Evolutionary conservation across 331 rosid genomes (phyloP).

Genomic region (Malus hybrid): DNA sequence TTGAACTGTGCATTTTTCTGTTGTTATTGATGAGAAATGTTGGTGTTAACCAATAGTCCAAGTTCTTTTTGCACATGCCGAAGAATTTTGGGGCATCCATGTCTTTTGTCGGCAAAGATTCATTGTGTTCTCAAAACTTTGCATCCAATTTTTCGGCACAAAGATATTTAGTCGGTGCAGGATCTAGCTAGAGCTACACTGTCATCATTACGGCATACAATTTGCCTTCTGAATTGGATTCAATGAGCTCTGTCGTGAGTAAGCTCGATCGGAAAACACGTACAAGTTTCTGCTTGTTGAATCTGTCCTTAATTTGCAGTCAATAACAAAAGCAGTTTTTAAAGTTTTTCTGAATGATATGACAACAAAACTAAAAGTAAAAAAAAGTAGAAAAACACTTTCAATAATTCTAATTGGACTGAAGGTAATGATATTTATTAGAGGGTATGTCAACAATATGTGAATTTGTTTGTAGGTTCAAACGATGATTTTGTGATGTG

Average conservation of each 20-base stretch:
- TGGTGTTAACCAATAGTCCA: not conserved
- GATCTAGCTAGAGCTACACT: not conserved
- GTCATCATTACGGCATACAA: not conserved
- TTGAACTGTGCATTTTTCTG: not conserved
- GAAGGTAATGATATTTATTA: no score
- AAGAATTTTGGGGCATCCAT: not conserved
- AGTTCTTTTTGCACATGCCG: not conserved
- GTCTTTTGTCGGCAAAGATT: not conserved
- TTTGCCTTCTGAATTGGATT: not conserved
- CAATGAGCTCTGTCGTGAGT: not conserved
- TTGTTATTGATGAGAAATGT: no score
- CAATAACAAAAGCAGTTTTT: no score
- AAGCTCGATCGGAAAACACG: not conserved
- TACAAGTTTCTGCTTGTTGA: no score
- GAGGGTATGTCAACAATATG: no score
- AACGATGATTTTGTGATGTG: no score
- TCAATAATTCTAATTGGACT: no score
- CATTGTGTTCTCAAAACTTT: not conserved
- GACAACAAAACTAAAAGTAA: no score
- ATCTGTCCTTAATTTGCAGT: no score
- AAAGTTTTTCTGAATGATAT: no score
- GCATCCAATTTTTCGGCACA: not conserved
- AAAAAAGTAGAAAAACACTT: no score
- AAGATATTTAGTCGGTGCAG: not conserved
- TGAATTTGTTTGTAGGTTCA: no score